phyloP scores from a whole-genome alignment of 2,329 filamentous ascomycete species.

The Aspergillus sclerotialis region DNA sequence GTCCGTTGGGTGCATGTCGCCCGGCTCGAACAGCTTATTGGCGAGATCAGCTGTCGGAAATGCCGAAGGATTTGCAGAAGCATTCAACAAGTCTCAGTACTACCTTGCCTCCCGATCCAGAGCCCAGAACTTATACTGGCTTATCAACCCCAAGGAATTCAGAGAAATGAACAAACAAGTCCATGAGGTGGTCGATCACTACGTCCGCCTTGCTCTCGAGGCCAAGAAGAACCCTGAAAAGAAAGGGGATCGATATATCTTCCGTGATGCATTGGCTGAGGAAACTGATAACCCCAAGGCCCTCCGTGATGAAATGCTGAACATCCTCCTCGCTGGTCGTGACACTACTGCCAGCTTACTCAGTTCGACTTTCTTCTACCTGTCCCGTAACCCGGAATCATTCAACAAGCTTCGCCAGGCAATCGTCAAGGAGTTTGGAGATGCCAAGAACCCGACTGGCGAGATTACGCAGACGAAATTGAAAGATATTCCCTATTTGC shows the following conservation, averaged over 20 bases:
- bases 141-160: slow-evolving; percentile 34
- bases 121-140: slow-evolving; percentile 29
- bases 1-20: slow-evolving; percentile 54
- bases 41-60: slow-evolving; percentile 23
- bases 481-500: slow-evolving; percentile 34
- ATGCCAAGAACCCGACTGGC: slow-evolving; percentile 24
- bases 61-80: slow-evolving; percentile 28
- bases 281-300: slow-evolving; percentile 40
- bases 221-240: slow-evolving; percentile 26
- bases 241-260: slow-evolving; percentile 39
- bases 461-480: slow-evolving; percentile 39
- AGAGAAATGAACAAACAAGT: slow-evolving; percentile 34
- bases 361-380: slow-evolving; percentile 41
- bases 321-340: slow-evolving; percentile 46
- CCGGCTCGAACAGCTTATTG: slow-evolving; percentile 45
- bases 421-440: slow-evolving; percentile 36
- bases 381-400: slow-evolving; percentile 33
- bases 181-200: slow-evolving; percentile 44
- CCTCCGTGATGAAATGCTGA: slow-evolving; percentile 44
- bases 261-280: slow-evolving; percentile 42
- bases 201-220: slow-evolving; percentile 39
- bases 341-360: slow-evolving; percentile 46
- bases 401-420: slow-evolving; percentile 30
- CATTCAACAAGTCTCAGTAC: slow-evolving; percentile 29
- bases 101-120: slow-evolving; percentile 23